Percentiles rank a stretch among this genome's conserved stretches.
These are phyloP conservation scores for Pichia exigua DNA, from an alignment of 805 yeast species.

Conservation along the genomic window DNA sequence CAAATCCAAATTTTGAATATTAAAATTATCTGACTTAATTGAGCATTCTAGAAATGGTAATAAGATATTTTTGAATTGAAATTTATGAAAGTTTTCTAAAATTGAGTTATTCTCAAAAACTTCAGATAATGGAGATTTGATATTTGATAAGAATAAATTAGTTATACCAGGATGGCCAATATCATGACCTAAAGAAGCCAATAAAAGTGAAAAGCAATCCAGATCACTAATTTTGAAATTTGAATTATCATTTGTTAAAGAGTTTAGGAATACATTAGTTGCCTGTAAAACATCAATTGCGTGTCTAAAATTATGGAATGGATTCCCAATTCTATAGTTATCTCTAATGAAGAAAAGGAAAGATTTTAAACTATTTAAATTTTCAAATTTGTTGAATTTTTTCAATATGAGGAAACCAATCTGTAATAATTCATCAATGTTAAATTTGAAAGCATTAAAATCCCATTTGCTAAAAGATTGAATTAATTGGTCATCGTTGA, in stretches of 20 bases:
- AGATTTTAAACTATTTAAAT: slow-evolving; percentile 5
- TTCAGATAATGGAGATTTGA: slow-evolving; percentile 55
- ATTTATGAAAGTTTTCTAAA: slow-evolving; percentile 75
- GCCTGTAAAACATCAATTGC: slow-evolving; percentile 95
- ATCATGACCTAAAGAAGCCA: slow-evolving; percentile 92
- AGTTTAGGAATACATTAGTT: slow-evolving; percentile 51
- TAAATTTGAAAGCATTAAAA: slow-evolving; percentile 60
- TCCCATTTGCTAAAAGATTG: slow-evolving; percentile 49
- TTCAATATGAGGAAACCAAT: slow-evolving; percentile 49
- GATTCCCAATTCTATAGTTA: slow-evolving; percentile 75
- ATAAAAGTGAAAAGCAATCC: slow-evolving; percentile 52
- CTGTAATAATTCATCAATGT: slow-evolving; percentile 57
- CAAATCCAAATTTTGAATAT: slow-evolving; percentile 30
- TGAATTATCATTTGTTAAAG: slow-evolving; percentile 7
- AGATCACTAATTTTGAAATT: slow-evolving; percentile 9
- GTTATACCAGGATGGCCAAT: slow-evolving; percentile 97
- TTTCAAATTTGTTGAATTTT: slow-evolving; percentile 11
- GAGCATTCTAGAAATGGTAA: slow-evolving; percentile 11
- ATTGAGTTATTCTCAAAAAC: slow-evolving; percentile 60
- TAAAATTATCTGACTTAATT: slow-evolving; percentile 32
- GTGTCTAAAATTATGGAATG: slow-evolving; percentile 92
- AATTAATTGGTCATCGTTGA: slow-evolving; percentile 19
- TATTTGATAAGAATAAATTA: slow-evolving; percentile 55
- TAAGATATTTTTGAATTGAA: slow-evolving; percentile 45
- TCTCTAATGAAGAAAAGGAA: slow-evolving; percentile 65